Evolutionary conservation across 768 basidiomycete genomes (phyloP).

Genomic region (Boletus insuetus): DNA sequence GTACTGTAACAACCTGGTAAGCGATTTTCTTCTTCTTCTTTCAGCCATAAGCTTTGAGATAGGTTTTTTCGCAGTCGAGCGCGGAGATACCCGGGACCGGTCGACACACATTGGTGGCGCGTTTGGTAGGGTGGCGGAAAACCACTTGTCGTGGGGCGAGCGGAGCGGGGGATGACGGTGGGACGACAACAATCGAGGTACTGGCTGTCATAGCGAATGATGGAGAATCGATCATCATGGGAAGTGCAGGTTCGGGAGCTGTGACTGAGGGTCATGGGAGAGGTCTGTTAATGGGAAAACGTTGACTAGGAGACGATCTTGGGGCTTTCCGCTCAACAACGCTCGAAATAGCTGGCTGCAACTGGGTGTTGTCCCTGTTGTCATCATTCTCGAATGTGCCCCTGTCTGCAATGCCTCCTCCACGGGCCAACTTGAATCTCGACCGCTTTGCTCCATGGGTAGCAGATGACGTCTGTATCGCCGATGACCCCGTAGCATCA

Average conservation of each 20-base stretch:
- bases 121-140: slow-evolving; percentile 16
- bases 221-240: not conserved
- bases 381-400: slow-evolving; percentile 24
- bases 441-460: slow-evolving; percentile 38
- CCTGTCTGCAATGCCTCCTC: not conserved
- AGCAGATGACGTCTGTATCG: not conserved
- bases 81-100: not conserved
- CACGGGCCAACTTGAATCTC: slow-evolving; percentile 42
- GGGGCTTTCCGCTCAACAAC: slow-evolving; percentile 26
- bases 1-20: not conserved
- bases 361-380: slow-evolving; percentile 30
- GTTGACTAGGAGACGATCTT: slow-evolving; percentile 3
- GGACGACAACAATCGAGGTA: not conserved
- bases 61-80: slow-evolving; percentile 10
- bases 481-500: not conserved
- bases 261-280: not conserved
- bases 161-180: slow-evolving; percentile 3
- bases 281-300: slow-evolving; percentile 19
- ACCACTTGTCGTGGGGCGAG: slow-evolving; percentile 8
- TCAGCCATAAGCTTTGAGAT: slow-evolving; percentile 35
- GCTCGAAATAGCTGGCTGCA: slow-evolving; percentile 31
- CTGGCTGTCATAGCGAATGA: not conserved
- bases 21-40: slow-evolving; percentile 23
- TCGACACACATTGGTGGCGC: slow-evolving; percentile 14
- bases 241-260: slow-evolving; percentile 9